Evolutionary conservation across 2,329 filamentous ascomycete species (phyloP), one percentile per base, ranked within the genome.

Genomic region (Paramyrothecium sp.): DNA sequence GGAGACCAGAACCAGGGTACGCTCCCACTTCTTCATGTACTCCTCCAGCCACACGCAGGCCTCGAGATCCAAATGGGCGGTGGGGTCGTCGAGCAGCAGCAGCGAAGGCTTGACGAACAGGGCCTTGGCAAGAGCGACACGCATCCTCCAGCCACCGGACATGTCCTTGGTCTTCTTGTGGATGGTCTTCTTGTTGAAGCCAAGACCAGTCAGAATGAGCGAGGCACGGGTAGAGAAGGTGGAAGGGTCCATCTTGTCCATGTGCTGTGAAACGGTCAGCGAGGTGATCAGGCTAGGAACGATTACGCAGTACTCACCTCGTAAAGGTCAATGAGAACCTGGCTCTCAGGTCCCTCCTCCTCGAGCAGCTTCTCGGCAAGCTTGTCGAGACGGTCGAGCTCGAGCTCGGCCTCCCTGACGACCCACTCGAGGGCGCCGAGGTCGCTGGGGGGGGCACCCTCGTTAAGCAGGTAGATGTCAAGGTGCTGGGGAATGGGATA

Each of bases 161-260:
- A 99, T 99, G 76, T 99, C 96, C 86, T 98, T 99, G 69, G 96
- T 99, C 88, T 96, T 97, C 87, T 99, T 99, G 78, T 96, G 82
- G 73, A 99, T 98, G 56, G 96, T 99, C 67, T 78, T 80, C 84
- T 98, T 98, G 88, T 99, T 97, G 87, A 99, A 99, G 65, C 95
- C 95, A 58, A 99, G 90, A 92, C 95, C 95, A 56, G 95, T 99
- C 67, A 99, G 79, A 74, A 99, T 99, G 65, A 97, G 88, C 56
- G 94, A 97, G 60, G 95, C 95, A 73, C 95, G 92, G 60, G 94
- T 97, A 71, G 92, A 82, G 79, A 99, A 99, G 54, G 96, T 99
- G 41, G 92, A 96, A 51, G 95, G 95, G 70, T 99, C 96, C 94
- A 99, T 97, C 77, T 88, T 89, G 79, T 99, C 95, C 86, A 98